Base-by-base conservation (phyloP, 495 filamentous ascomycete genomes). In the Penicillium maclennaniae region DNA sequence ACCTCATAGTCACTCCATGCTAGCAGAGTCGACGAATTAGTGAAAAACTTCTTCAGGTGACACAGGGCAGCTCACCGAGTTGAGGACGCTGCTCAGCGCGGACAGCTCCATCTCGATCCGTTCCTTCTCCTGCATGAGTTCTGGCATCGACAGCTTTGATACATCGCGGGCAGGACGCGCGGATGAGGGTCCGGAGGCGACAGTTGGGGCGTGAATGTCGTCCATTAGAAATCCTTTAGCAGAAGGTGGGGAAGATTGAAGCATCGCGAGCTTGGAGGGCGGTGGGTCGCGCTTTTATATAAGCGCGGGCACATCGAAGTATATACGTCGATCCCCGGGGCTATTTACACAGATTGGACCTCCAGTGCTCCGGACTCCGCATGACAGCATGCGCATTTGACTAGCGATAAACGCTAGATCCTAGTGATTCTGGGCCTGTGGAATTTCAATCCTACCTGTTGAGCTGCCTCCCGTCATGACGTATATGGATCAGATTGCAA, bases 1-100 rank as follows among this genome's bases (percentile, higher is more conserved):
- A 96, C 66, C 84, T 87, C 95, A 99, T 97, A 54, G 86, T 86
- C 41, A 96, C 93, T 38, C 85, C 84, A 70, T 97, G 93, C 93
- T 96, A 55, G 43, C 58, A 46, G 21, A 17, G 60, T 62, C 15
- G 39, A 49, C 46, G 25, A 17, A 38, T 39, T 27, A 63, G 49
- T 28, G 40, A 50, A 15, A 21, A 51, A 23, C 10, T 43, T 16
- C 46, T 23, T 37, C 53, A 40, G 21, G 44, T 12, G 54, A 28
- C 10, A 41, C 41, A 14, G 12, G 25, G 38, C 9, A 37, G 59
- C 87, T 55, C 63, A 97, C 93, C 55, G 92, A 96, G 47, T 88
- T 86, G 12, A 99, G 83, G 15, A 99, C 90, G 43, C 84, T 78
- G 57, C 91, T 83, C 3, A 97, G 76, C 17, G 90, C 88, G 55